Evolutionary conservation across 1,284 basidiomycete genomes (phyloP), one percentile per base, ranked within the genome.

Genomic region (Coriolopsis trogii): DNA sequence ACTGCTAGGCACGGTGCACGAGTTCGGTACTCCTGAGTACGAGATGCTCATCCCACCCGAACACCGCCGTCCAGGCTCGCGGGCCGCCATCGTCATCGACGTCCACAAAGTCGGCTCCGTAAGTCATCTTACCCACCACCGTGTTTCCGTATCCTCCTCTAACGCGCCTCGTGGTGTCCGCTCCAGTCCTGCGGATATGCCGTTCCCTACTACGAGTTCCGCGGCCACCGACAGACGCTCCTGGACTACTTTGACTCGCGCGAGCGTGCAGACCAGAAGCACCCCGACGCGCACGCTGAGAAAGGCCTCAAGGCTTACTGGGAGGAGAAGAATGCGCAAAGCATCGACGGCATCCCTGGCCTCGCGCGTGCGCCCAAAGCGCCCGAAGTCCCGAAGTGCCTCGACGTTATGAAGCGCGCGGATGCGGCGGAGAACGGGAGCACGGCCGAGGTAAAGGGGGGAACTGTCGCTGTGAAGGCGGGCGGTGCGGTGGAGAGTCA

Each of bases 61-160:
- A 12, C 65, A 71, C 40, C 73, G 82, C 33, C 73, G 75, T 20
- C 76, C 80, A 0, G 82, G 81, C 8, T 80, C 82, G 18, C 74
- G 82, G 9, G 68, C 79, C 0, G 76, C 73, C 40, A 80, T 85
- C 41, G 68, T 79, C 47, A 53, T 83, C 9, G 73, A 81, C 44
- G 67, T 85, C 3, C 73, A 81, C 58, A 75, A 78, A 71, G 81
- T 82, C 46, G 71, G 77, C 54, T 73, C 79, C 4, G 82, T 84
- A 58, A 49, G 79, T 73, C 21, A 18, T 16, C 5, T n/a, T 13
- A 10, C 25, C 18, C 25, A 2, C 13, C n/a, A 3, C 34, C 21
- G 2, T 16, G 18, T 15, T 15, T 13, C 15, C 16, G 4, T 13
- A 0, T 8, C 5, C 5, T 13, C 15, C 8, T 26, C 36, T 38